phyloP scores from a whole-genome alignment of 768 basidiomycete genomes.

The Wakefieldia striispora region DNA sequence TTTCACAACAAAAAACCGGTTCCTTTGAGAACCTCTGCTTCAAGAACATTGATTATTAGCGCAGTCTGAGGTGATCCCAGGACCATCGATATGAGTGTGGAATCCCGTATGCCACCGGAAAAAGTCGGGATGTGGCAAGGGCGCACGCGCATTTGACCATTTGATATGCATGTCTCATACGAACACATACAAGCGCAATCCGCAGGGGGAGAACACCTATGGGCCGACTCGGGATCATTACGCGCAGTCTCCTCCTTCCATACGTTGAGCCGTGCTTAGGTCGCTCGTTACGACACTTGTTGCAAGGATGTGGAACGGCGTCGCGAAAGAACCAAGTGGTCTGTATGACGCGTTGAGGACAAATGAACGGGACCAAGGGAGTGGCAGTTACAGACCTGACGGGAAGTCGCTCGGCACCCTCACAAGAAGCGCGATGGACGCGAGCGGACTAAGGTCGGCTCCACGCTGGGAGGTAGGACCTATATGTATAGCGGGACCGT shows the following conservation, averaged over 20 bases:
- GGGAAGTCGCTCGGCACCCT: slow-evolving; percentile 58
- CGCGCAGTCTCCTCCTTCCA: slow-evolving; percentile 47
- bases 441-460: slow-evolving; percentile 53
- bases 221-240: slow-evolving; percentile 13
- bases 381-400: slow-evolving; percentile 38
- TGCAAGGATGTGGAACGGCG: slow-evolving; percentile 62
- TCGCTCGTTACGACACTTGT: slow-evolving; percentile 73
- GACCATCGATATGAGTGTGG: not conserved
- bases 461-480: slow-evolving; percentile 40
- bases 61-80: not conserved
- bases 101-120: not conserved
- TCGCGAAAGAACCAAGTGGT: slow-evolving; percentile 36
- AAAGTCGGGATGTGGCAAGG: not conserved
- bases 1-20: too few relatives aligned
- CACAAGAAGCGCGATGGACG: slow-evolving; percentile 75
- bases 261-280: slow-evolving; percentile 68
- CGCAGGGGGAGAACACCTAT: slow-evolving; percentile 8
- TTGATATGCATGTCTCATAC: slow-evolving; percentile 14
- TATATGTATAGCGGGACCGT: slow-evolving; percentile 8
- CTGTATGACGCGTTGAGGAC: slow-evolving; percentile 14
- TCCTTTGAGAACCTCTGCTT: too few relatives aligned
- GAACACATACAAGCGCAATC: slow-evolving; percentile 6
- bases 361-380: not conserved
- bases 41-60: too few relatives aligned
- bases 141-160: slow-evolving; percentile 4